Evolutionary conservation across 768 basidiomycete species (phyloP), one percentile per base, ranked within the genome.

Genomic region (Auricularia cornea): DNA sequence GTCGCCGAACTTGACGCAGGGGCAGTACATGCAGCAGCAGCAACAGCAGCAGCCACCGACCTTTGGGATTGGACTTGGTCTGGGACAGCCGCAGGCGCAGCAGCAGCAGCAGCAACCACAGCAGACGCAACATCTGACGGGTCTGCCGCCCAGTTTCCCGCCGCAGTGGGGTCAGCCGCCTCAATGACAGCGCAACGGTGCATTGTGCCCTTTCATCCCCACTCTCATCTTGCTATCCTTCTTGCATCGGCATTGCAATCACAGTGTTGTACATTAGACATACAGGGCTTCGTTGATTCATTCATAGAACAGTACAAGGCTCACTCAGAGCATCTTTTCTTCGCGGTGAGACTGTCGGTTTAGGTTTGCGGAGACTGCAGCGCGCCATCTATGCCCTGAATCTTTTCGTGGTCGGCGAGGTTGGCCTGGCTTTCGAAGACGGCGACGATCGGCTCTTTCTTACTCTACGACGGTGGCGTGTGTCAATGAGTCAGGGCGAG

Each of bases 341-440:
- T 61, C 35, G 54, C 56, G 31, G 18, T 57, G 30, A 32, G 2
- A 29, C 23, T 26, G 63, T 30, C 28, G 1, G 23, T n/a, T n/a
- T 63, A 77, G 48, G 68, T 71, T 65, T 80, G 80, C 6, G 84
- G 78, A 40, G 78, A 72, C 64, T 74, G 83, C 66, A 84, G 78
- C 64, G 77, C 79, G 10, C 85, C 84, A 38, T 87, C 86, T 54
- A 83, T 86, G n/a, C 92, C 91, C 69, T 85, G 86, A 59, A 93
- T 89, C 75, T 92, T 93, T 65, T 85, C 81, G 67, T 96, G 94
- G 71, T 96, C 94, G 1, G 92, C 89, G 32, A 89, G 77, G 67
- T 93, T 94, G 10, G 94, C 90, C 66, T 90, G 88, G 0, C 89
- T 76, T 73, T 97, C 94, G 68, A 96, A 97, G 14, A 96, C 85